Evolutionary conservation across 2,329 filamentous ascomycete genomes (phyloP).

Genomic region (Amphichorda felina): DNA sequence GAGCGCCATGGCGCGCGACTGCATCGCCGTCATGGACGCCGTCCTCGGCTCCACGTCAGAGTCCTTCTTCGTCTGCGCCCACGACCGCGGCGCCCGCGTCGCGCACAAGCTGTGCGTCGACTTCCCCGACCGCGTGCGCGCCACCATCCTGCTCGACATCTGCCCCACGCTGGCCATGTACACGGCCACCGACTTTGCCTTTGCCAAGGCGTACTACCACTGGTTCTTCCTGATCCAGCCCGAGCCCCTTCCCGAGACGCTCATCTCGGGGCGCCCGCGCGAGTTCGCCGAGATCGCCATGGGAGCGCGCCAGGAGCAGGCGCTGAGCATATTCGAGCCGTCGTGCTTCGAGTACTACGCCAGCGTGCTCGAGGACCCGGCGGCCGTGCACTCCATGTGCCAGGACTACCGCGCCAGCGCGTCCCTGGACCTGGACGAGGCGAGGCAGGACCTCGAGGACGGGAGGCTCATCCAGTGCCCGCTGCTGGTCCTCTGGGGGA

Average conservation of each 20-base stretch:
- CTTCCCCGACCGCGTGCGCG: conserved; percentile 24
- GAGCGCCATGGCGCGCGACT: conserved; percentile 35
- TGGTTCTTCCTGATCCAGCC: conserved; percentile 47
- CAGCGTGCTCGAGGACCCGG: conserved; percentile 24
- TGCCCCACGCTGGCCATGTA: conserved; percentile 44
- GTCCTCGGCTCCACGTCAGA: conserved; percentile 19
- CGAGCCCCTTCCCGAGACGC: conserved; percentile 35
- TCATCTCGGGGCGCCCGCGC: conserved; percentile 24
- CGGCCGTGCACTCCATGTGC: conserved; percentile 34
- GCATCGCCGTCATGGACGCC: conserved; percentile 28
- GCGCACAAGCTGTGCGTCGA: conserved; percentile 41
- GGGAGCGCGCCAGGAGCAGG: conserved; percentile 24
- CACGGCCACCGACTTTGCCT: conserved; percentile 23
- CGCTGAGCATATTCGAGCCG: conserved; percentile 18
- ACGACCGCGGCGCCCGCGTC: conserved; percentile 45
- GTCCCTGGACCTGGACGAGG: conserved; percentile 37
- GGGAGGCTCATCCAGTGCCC: conserved; percentile 32
- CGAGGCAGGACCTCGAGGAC: conserved; percentile 27
- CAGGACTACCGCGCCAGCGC: conserved; percentile 44
- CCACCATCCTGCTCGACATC: conserved; percentile 36
- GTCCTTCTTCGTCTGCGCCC: conserved; percentile 36
- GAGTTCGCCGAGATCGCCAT: conserved; percentile 29
- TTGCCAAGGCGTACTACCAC: conserved; percentile 41
- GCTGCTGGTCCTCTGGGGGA: conserved; percentile 37
- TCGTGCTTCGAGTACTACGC: conserved; percentile 27